phyloP scores from a whole-genome alignment of 108 stramenopile species.

The Fragilaria radians region DNA sequence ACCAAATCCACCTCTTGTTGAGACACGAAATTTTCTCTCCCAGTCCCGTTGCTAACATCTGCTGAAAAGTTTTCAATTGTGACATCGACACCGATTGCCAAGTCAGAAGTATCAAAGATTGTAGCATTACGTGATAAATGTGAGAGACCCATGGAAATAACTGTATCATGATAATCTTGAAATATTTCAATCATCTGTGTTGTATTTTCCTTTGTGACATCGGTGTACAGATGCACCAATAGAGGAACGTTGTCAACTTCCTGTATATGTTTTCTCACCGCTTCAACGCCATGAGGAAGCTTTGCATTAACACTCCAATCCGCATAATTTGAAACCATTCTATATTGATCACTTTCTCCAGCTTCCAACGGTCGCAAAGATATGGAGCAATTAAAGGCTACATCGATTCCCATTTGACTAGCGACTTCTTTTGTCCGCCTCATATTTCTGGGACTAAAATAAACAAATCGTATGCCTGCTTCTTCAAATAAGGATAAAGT shows the following conservation, averaged over 20 bases:
- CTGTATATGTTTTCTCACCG: conserved; percentile 70
- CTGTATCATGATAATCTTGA: conserved; percentile 81
- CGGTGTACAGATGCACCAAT: conserved; percentile 93
- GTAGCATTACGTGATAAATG: conserved; percentile 67
- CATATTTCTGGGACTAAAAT: conserved; percentile 97
- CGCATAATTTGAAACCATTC: conserved; percentile 90
- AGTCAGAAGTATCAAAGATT: conserved; percentile 70
- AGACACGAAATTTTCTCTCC: conserved; percentile 15
- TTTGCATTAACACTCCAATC: conserved; percentile 97
- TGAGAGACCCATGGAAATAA: conserved; percentile 64
- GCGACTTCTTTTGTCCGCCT: conserved; percentile 93
- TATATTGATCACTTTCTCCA: conserved; percentile 73
- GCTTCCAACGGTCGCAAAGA: conserved; percentile 74
- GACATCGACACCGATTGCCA: conserved; percentile 76
- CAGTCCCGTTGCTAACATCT: conserved; percentile 17
- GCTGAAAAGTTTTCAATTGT: conserved; percentile 5
- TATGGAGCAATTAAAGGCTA: conserved; percentile 96
- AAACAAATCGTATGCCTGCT: conserved; percentile 95
- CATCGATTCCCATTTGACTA: conserved; percentile 91
- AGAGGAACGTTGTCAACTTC: conserved; percentile 97
- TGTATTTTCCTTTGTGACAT: conserved; percentile 86
- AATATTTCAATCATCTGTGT: conserved; percentile 87
- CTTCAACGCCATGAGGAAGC: conserved; percentile 90
- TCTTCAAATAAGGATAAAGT: conserved; percentile 71
- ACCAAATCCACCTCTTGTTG: conserved; percentile 59